A percentile compares a stretch with the other conserved stretches of the same genome.
These are phyloP conservation scores for Elaphomyces granulatus DNA, from an alignment of 495 filamentous ascomycete genomes.

Conservation along the genomic window DNA sequence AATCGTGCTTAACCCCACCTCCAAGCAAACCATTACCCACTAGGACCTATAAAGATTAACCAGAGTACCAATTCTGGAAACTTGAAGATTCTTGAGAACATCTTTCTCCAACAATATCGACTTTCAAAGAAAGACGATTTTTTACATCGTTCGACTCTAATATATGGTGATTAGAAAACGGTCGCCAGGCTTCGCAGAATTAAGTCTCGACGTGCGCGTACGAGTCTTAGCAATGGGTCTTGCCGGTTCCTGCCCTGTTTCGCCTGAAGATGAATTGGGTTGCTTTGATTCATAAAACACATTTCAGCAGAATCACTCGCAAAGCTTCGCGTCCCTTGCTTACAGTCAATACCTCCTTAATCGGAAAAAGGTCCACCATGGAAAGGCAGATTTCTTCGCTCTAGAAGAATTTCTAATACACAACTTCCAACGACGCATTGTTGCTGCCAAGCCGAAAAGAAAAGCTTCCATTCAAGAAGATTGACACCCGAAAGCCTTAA, in stretches of 20 bases:
- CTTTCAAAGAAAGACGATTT: neutral
- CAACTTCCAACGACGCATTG: neutral
- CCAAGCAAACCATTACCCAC: neutral
- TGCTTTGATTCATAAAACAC: neutral
- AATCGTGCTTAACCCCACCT: neutral
- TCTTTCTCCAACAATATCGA: neutral
- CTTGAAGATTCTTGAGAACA: neutral
- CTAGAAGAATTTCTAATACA: neutral
- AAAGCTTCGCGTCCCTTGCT: neutral
- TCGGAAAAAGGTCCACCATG: neutral
- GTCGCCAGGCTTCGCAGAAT: neutral
- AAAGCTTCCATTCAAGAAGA: neutral
- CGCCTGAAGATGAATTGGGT: neutral
- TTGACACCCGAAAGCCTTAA: neutral
- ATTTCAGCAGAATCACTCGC: neutral
- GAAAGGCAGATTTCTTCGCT: neutral
- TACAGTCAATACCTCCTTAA: neutral
- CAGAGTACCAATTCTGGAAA: neutral
- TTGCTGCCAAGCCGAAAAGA: neutral
- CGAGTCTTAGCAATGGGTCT: neutral
- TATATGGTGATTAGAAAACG: neutral
- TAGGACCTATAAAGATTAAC: neutral
- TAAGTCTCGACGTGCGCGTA: neutral
- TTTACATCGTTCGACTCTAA: neutral
- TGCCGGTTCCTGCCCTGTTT: neutral